A percentile compares a stretch with the other conserved stretches of the same genome.
These are phyloP conservation scores for Pichia sp. DNA, from an alignment of 1,139 yeast genomes.

Conservation along the genomic window DNA sequence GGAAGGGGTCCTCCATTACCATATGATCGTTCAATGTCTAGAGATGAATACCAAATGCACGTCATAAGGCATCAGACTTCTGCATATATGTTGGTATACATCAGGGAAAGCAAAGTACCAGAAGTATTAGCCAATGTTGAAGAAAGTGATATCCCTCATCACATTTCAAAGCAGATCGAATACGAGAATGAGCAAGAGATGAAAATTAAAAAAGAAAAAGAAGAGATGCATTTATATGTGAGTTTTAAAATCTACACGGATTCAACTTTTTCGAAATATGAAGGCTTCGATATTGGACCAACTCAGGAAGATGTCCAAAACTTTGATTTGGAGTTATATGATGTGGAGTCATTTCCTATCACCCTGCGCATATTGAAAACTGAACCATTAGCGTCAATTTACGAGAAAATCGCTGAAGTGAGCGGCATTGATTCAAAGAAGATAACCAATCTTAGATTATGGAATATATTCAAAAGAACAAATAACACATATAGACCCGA, in stretches of 20 bases:
- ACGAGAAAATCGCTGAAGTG: slow-evolving; percentile 39
- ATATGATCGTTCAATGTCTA: slow-evolving; percentile 41
- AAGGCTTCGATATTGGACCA: slow-evolving; percentile 74
- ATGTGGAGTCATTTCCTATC: slow-evolving; percentile 42
- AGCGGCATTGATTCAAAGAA: slow-evolving; percentile 30
- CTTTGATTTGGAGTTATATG: slow-evolving; percentile 41
- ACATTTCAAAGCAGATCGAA: slow-evolving; percentile 59
- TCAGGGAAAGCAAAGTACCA: slow-evolving; percentile 54
- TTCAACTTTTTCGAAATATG: slow-evolving; percentile 45
- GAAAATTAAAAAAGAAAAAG: slow-evolving; percentile 48
- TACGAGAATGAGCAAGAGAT: slow-evolving; percentile 52
- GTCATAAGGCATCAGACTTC: slow-evolving; percentile 74
- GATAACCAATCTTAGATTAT: slow-evolving; percentile 40
- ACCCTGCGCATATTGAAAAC: slow-evolving; percentile 50
- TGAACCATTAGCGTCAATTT: slow-evolving; percentile 33
- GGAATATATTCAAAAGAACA: slow-evolving; percentile 62
- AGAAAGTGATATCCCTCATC: slow-evolving; percentile 57
- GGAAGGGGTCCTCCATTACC: slow-evolving; percentile 63
- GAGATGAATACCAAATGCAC: slow-evolving; percentile 56
- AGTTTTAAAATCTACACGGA: slow-evolving; percentile 45
- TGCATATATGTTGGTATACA: slow-evolving; percentile 94
- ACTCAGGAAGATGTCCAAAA: slow-evolving; percentile 39
- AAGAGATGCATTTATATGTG: slow-evolving; percentile 72
- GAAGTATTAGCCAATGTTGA: slow-evolving; percentile 52
- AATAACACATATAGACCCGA: slow-evolving; percentile 70